These are phyloP conservation scores for Allium fistulosum DNA, from an alignment of 106 monocot species.

Conservation along the genomic window DNA sequence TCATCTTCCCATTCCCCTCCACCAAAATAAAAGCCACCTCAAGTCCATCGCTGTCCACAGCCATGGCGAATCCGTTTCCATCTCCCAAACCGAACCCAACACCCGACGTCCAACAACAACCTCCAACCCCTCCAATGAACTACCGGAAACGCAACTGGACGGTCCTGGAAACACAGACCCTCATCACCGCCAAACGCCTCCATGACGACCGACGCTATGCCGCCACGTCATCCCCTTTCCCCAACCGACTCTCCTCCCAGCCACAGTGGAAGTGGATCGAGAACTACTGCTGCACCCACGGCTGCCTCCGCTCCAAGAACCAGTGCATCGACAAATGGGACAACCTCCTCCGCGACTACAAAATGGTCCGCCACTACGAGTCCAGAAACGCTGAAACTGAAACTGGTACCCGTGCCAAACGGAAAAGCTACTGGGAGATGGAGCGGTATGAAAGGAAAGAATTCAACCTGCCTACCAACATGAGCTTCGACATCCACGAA, in stretches of 20 bases:
- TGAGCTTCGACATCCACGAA: slow-evolving; percentile 61
- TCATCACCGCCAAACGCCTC: slow-evolving; percentile 82
- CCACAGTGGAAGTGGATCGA: slow-evolving; percentile 74
- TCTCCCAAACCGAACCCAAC: background rate
- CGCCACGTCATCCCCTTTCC: slow-evolving; percentile 3
- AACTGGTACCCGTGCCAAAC: background rate
- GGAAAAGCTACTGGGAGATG: slow-evolving; percentile 45
- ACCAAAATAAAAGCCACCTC: background rate
- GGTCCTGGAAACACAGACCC: slow-evolving; percentile 75
- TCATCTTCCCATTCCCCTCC: background rate
- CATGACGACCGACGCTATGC: slow-evolving; percentile 63
- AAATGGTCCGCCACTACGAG: slow-evolving; percentile 55
- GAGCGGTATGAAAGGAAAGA: slow-evolving; percentile 26
- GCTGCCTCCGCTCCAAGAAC: slow-evolving; percentile 56
- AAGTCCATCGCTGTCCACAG: background rate
- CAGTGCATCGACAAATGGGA: slow-evolving; percentile 83
- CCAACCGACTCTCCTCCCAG: slow-evolving; percentile 33
- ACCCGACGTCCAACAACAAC: too few species aligned
- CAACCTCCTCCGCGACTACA: slow-evolving; percentile 60
- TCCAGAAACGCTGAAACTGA: background rate
- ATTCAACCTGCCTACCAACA: slow-evolving; percentile 59
- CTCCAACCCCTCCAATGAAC: background rate
- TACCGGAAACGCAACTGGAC: slow-evolving; percentile 99
- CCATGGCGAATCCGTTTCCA: background rate
- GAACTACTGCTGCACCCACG: slow-evolving; percentile 63